Base-by-base conservation (phyloP, 2,329 filamentous ascomycete species). In the Cercospora sp. region DNA sequence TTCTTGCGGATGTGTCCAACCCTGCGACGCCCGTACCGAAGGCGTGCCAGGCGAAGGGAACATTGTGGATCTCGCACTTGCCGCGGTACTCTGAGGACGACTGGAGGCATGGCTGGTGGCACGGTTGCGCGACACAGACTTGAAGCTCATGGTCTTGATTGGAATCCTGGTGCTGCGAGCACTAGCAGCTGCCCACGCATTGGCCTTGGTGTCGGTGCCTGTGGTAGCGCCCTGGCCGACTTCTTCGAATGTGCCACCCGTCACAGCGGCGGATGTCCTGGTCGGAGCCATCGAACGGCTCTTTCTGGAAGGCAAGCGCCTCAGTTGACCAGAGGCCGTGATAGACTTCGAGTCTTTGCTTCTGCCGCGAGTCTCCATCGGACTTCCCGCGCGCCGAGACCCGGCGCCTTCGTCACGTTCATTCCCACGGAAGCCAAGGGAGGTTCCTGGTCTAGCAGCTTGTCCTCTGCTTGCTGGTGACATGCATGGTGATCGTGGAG, bases 101-200 rank as follows among this genome's bases (percentile, higher is more conserved):
- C 62, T 64, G 21, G 34, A 32, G 3, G 62, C 45, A 58, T 51
- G 62, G 37, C 51, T 64, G 16, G 49, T 28, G 18, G 49, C 49
- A 43, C 62, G 62, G 26, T 34, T 45, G 5, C 5, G 28, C 18
- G 62, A 32, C 26, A 21, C 62, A 40, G 62, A 40, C 21, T 40
- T 34, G 34, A 64, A 64, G 51, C 51, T 58, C 62, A 64, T 58
- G 10, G 18, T 21, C 32, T 57, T 64, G 51, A 64, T 57, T 9
- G 62, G 62, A 21, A 64, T 51, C 55, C 55, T 64, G 49, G 62
- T 64, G 49, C 62, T 64, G 57, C 51, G 53, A 6, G 62, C 49
- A 37, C 62, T 64, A 26, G 62, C 62, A 18, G 62, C 62, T 16
- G 62, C 62, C 62, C 62, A 64, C 21, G 62, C 62, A 28, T 40